A percentile compares a stretch with the other conserved stretches of the same genome.
Evolutionary conservation across 2,329 filamentous ascomycete genomes (phyloP).

Genomic region (Paracorniculantispora psalliotae): DNA sequence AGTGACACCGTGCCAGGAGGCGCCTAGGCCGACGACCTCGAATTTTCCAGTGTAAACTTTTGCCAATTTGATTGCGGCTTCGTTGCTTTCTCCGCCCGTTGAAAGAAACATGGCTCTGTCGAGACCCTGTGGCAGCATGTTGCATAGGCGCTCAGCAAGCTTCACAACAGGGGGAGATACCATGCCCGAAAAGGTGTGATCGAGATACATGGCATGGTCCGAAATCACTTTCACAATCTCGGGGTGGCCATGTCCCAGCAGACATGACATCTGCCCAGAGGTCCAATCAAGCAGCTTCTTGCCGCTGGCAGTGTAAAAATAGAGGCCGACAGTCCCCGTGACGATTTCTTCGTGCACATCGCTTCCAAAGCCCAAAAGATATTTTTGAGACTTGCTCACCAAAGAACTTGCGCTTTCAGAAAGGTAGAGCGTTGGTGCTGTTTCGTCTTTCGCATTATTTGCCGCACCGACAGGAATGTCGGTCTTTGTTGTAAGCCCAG

Average conservation of each 20-base stretch:
- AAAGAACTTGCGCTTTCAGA: constrained; percentile 20
- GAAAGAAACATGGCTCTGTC: constrained; percentile 54
- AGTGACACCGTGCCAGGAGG: constrained; percentile 59
- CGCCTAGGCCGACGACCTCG: constrained; percentile 56
- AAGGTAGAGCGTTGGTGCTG: constrained; percentile 19
- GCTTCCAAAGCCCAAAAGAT: constrained; percentile 24
- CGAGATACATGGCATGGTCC: constrained; percentile 45
- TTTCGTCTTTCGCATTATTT: constrained; percentile 9
- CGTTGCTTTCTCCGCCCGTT: constrained; percentile 53
- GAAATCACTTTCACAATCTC: constrained; percentile 51
- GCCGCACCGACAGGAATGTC: neutral
- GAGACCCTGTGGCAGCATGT: constrained; percentile 42
- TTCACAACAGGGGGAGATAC: constrained; percentile 51
- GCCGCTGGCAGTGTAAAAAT: constrained; percentile 41
- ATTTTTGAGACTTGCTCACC: constrained; percentile 19
- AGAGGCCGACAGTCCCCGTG: constrained; percentile 36
- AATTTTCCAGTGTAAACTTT: constrained; percentile 61
- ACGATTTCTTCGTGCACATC: constrained; percentile 33
- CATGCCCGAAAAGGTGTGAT: constrained; percentile 58
- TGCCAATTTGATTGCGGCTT: constrained; percentile 60
- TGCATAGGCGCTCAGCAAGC: constrained; percentile 47
- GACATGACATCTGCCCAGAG: constrained; percentile 56
- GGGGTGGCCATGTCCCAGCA: constrained; percentile 53
- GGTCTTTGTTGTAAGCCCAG: constrained; percentile 5
- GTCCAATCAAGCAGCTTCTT: constrained; percentile 53